Percentiles rank a stretch among this genome's conserved stretches.
phyloP scores from a whole-genome alignment of 495 filamentous ascomycete genomes.

The Penicillium atrosanguineum region DNA sequence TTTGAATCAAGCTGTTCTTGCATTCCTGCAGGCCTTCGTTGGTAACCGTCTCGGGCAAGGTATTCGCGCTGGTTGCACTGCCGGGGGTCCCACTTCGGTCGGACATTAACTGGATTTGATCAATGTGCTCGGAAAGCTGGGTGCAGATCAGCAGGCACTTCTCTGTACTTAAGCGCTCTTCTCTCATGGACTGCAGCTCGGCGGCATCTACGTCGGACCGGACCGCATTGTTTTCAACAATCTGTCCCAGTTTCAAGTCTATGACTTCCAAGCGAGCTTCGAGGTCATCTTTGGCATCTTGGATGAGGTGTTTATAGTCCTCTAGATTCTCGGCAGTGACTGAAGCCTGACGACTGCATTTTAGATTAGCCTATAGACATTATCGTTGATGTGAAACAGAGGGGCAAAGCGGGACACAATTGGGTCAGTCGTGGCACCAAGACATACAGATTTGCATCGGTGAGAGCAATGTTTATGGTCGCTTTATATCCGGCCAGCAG shows the following conservation, averaged over 20 bases:
- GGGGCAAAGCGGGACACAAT: background rate
- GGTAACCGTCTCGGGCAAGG: constrained; percentile 29
- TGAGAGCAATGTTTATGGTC: constrained; percentile 40
- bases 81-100: constrained; percentile 8
- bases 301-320: constrained; percentile 34
- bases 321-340: constrained; percentile 28
- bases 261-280: constrained; percentile 35
- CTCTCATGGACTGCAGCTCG: constrained; percentile 31
- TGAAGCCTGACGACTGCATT: constrained; percentile 25
- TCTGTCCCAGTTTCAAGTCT: constrained; percentile 30
- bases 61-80: background rate
- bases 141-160: constrained; percentile 44
- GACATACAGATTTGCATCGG: constrained; percentile 39
- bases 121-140: constrained; percentile 34
- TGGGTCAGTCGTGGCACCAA: constrained; percentile 9
- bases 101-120: constrained; percentile 25
- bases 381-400: background rate
- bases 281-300: constrained; percentile 36
- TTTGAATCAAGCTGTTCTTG: constrained; percentile 31
- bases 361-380: background rate
- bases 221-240: constrained; percentile 11
- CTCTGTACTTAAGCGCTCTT: constrained; percentile 40
- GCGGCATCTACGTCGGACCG: constrained; percentile 22
- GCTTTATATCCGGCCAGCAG: constrained; percentile 39
- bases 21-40: constrained; percentile 38